Base-by-base conservation (phyloP, 306 rosid species). In the Prunus armeniaca region DNA sequence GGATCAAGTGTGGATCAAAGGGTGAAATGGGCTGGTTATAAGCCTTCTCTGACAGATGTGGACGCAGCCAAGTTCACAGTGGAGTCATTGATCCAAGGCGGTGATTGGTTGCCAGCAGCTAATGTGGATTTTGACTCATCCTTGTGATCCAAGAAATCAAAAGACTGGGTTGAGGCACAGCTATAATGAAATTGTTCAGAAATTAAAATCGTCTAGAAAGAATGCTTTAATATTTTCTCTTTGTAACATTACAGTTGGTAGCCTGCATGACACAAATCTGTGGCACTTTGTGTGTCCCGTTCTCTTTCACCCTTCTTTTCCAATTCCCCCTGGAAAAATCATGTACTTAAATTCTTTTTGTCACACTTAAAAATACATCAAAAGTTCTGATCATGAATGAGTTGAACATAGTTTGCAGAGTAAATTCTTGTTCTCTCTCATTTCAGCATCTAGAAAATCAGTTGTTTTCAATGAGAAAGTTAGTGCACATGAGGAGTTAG, bases 21-120 rank as follows among this genome's bases (percentile, higher is more conserved):
- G 83, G 92, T 95, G 24, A 84, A 67, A 64, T 95, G 98, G 98
- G 80, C 81, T 10, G 97, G 98, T 30, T 90, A 85, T 66, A 85
- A 46, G 75, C 81, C 96, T 58, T 52, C 75, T 62, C 86, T 95
- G 8, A n/a, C 84, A 0, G 86, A 73, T 12, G 67, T 0, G 0
- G 93, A 85, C 6, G 97, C 95, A 1, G 67, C 8, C 9, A 88
- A 73, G 84, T 95, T 76, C 82, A 82, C 90, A 0, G 96, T 92
- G 13, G 71, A 61, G 15, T 70, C 95, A 6, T 89, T 95, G 24
- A 92, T 95, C 12, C 87, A 87, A 19, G 98, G 97, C 27, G 69
- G 71, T 12, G 91, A 85, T 4, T 95, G 98, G 98, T 84, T 95
- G 85, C 87, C 91, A 0, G 43, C 50, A 43, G 18, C 96, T 19